These are phyloP conservation scores for Hanseniaspora taiwanica DNA, from an alignment of 805 yeast genomes.

Conservation along the genomic window DNA sequence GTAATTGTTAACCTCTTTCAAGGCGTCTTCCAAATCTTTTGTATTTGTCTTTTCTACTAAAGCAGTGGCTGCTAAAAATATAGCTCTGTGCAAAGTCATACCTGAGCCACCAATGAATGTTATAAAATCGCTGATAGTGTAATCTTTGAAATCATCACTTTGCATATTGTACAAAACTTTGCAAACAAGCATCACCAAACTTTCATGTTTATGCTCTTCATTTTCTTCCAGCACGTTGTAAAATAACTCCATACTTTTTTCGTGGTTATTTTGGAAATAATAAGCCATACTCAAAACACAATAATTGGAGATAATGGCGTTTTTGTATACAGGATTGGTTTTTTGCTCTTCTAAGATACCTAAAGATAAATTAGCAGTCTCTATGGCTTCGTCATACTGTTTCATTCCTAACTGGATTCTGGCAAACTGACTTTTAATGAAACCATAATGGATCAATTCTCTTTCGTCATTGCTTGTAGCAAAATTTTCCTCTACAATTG, in stretches of 20 bases:
- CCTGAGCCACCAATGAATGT: slow-evolving; percentile 51
- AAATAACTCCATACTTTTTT: slow-evolving; percentile 54
- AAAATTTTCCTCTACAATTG: slow-evolving; percentile 38
- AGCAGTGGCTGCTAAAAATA: not conserved
- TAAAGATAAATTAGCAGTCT: slow-evolving; percentile 41
- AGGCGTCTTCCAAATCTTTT: slow-evolving; percentile 46
- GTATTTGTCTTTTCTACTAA: not conserved
- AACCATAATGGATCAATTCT: slow-evolving; percentile 37
- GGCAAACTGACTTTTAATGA: slow-evolving; percentile 56
- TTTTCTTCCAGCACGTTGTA: slow-evolving; percentile 44
- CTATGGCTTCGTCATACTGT: slow-evolving; percentile 45
- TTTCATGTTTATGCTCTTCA: slow-evolving; percentile 35
- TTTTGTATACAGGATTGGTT: slow-evolving; percentile 17
- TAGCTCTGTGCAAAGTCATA: slow-evolving; percentile 59
- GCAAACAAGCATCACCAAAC: slow-evolving; percentile 58
- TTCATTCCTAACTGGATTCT: slow-evolving; percentile 53
- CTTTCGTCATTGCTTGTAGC: slow-evolving; percentile 39
- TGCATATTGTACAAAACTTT: slow-evolving; percentile 70
- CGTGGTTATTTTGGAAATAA: slow-evolving; percentile 52
- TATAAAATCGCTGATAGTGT: slow-evolving; percentile 75
- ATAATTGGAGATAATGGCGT: slow-evolving; percentile 39
- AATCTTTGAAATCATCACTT: slow-evolving; percentile 64
- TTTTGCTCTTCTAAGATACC: slow-evolving; percentile 34
- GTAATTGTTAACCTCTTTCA: slow-evolving; percentile 47
- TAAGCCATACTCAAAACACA: slow-evolving; percentile 60